phyloP scores from a whole-genome alignment of 495 filamentous ascomycete species.

The Neurospora sp. region DNA sequence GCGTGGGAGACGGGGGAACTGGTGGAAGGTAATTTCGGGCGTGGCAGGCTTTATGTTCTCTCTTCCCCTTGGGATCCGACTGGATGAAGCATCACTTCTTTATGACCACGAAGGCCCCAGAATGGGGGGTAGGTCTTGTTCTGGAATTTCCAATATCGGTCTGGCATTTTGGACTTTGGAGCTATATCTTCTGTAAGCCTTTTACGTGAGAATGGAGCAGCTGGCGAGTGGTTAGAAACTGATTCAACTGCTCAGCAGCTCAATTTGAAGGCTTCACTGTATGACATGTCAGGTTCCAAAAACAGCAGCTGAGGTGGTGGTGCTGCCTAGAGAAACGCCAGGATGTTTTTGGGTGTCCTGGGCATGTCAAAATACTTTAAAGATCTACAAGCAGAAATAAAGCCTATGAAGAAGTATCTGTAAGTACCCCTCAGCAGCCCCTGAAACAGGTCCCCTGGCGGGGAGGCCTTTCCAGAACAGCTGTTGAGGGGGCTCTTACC shows the following conservation, averaged over 20 bases:
- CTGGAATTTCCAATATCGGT: neutral
- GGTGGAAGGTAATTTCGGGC: neutral
- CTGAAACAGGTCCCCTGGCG: neutral
- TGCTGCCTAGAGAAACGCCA: neutral
- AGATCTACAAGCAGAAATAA: neutral
- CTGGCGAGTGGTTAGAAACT: neutral
- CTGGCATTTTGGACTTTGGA: neutral
- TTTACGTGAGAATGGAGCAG: neutral
- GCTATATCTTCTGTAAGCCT: neutral
- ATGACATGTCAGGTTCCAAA: neutral
- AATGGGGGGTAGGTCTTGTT: neutral
- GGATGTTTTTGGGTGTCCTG: neutral
- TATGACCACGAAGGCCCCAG: neutral
- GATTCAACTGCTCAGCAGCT: neutral
- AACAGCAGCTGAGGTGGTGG: neutral
- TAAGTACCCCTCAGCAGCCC: neutral
- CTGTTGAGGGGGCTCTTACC: neutral
- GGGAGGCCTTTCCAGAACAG: neutral
- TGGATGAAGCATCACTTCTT: neutral
- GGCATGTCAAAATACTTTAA: neutral
- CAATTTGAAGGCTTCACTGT: neutral
- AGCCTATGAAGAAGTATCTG: neutral
- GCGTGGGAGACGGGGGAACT: neutral
- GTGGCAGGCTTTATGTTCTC: neutral
- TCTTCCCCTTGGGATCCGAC: neutral